Conservation (phyloP, 345 rosid species). For the Lagerstroemia speciosa region DNA sequence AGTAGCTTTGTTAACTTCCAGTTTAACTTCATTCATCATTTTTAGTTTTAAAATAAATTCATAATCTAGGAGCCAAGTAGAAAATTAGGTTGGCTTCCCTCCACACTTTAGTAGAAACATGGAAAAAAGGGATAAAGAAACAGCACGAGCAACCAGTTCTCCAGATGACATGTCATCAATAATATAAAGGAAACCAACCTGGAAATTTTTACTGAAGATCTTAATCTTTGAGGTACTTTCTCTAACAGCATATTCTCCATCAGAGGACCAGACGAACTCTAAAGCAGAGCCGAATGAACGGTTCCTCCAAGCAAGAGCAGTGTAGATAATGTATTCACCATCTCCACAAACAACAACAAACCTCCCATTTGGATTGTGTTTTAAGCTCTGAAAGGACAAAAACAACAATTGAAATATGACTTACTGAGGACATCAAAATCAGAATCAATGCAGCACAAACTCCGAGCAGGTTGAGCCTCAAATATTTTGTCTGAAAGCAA, state of each 20-base stretch:
- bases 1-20: background rate
- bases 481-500: background rate
- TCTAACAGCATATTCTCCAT: slow-evolving; percentile 96
- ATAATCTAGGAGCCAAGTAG: background rate
- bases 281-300: slow-evolving; percentile 97
- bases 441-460: background rate
- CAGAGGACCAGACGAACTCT: slow-evolving; percentile 96
- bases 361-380: slow-evolving; percentile 97
- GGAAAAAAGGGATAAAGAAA: background rate
- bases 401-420: background rate
- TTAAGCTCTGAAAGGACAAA: slow-evolving; percentile 55
- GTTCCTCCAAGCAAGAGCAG: slow-evolving; percentile 99
- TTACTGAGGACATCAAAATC: background rate
- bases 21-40: background rate
- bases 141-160: background rate
- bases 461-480: background rate
- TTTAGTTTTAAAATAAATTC: background rate
- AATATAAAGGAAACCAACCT: slow-evolving; percentile 39
- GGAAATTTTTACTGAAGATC: slow-evolving; percentile 85
- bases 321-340: slow-evolving; percentile 95
- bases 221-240: slow-evolving; percentile 95
- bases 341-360: slow-evolving; percentile 99
- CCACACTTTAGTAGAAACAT: background rate
- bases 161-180: background rate
- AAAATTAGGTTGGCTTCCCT: background rate